A percentile compares a stretch with the other conserved stretches of the same genome.
phyloP scores from a whole-genome alignment of 2,329 filamentous ascomycete species.

The Nemania abortiva region DNA sequence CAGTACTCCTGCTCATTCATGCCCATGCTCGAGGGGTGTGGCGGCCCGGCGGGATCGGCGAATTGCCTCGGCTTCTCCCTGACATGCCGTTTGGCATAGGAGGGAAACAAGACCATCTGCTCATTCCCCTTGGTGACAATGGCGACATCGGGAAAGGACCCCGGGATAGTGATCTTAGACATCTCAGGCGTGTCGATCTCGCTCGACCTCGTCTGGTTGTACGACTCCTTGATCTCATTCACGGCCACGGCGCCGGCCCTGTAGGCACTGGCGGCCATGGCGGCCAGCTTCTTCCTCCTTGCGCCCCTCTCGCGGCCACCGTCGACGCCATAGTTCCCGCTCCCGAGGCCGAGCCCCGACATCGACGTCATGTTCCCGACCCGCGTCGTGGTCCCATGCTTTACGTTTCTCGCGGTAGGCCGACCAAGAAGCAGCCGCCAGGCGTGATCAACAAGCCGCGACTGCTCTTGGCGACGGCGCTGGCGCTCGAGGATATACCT shows the following conservation, averaged over 20 bases:
- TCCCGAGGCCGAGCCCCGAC: constrained; percentile 50
- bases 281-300: constrained; percentile 81
- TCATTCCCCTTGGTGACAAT: constrained; percentile 84
- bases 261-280: constrained; percentile 69
- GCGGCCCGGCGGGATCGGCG: constrained; percentile 53
- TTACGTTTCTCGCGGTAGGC: constrained; percentile 46
- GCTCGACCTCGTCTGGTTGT: constrained; percentile 64
- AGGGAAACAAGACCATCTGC: constrained; percentile 95
- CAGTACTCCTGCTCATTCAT: constrained; percentile 78
- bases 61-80: constrained; percentile 55
- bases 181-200: constrained; percentile 52
- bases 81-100: constrained; percentile 83
- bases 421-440: constrained; percentile 61
- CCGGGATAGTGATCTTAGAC: constrained; percentile 70
- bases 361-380: constrained; percentile 51
- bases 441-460: constrained; percentile 60
- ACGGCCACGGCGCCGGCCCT: constrained; percentile 68
- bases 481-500: constrained; percentile 76
- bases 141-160: constrained; percentile 86
- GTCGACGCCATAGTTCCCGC: constrained; percentile 55
- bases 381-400: constrained; percentile 52
- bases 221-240: constrained; percentile 70
- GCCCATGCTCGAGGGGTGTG: constrained; percentile 56
- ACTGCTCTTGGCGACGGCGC: constrained; percentile 63
- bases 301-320: constrained; percentile 71